Evolutionary conservation across 306 rosid genomes (phyloP), one percentile per base, ranked within the genome.

Genomic region (Lupinus albus): DNA sequence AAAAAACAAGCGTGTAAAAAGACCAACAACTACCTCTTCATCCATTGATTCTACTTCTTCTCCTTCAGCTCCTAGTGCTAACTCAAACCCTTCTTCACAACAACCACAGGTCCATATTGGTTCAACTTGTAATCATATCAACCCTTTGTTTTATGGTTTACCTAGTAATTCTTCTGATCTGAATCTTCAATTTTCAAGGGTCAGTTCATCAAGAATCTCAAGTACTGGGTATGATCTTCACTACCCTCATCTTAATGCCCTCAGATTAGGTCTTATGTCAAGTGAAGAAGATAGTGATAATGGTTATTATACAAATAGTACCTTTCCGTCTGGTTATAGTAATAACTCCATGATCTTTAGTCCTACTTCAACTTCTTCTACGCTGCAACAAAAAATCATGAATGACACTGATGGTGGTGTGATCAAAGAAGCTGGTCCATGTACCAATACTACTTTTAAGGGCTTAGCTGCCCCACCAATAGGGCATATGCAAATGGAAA

Each of bases 1-100:
- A 25, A 93, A 85, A 68, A 87, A 89, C 89, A 93, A 89, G 82
- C 92, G 98, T 44, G 51, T 84, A 8, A 92, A 84, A 53, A 75
- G 84, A 33, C 86, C 91, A 11, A 28, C 85, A 2, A 13, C 56
- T 12, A 25, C 30, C 2, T 16, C 81, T 7, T 46, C 79, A 4
- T 46, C 76, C 56, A 28, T 25, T 25, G 30, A 4, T 25, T 2
- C 30, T 2, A 25, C 30, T 25, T 1, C 87, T 57, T 44, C 81
- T 32, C 1, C 66, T 17, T 33, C 76, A 8, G 52, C 79, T 58
- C 52, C 63, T 58, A 67, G 53, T 46, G 13, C 60, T 16, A 75
- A 32, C 38, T 45, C 76, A 49, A 68, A 67, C 69, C 69, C 74
- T 41, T 49, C 80, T 58, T 73, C 84, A 25, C 30, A 25, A 3